Conservation (phyloP, 1,284 basidiomycete species). For the Cystobasidiaceae sp. region DNA sequence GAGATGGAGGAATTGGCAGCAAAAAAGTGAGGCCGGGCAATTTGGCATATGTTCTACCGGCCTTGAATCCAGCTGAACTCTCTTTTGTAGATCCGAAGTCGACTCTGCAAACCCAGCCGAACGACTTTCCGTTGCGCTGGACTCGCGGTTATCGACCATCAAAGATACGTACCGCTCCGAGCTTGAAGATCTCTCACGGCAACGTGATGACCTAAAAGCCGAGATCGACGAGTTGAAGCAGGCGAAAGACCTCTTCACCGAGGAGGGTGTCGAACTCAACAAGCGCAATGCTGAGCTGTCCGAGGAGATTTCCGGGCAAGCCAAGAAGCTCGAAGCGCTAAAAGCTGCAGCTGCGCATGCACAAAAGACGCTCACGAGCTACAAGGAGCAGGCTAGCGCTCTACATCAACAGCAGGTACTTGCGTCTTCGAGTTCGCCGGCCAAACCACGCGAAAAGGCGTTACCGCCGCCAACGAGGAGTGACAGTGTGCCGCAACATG, state of each 20-base stretch:
- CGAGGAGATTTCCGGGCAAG: slow-evolving; percentile 73
- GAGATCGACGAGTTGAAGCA: slow-evolving; percentile 85
- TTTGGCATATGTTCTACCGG: background rate
- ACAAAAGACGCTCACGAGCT: slow-evolving; percentile 18
- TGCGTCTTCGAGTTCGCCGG: slow-evolving; percentile 30
- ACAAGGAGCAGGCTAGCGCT: slow-evolving; percentile 46
- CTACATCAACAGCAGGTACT: background rate
- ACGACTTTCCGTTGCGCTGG: slow-evolving; percentile 50
- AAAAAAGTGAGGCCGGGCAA: slow-evolving; percentile 54
- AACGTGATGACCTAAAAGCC: slow-evolving; percentile 69
- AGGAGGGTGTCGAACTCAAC: slow-evolving; percentile 84
- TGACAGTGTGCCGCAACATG: slow-evolving; percentile 2
- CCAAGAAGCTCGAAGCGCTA: slow-evolving; percentile 62
- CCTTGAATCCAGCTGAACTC: background rate
- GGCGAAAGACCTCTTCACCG: slow-evolving; percentile 76
- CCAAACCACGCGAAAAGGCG: slow-evolving; percentile 11
- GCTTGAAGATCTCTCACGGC: slow-evolving; percentile 71
- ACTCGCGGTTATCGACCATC: slow-evolving; percentile 80
- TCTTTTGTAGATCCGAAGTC: background rate
- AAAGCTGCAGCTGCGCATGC: slow-evolving; percentile 45
- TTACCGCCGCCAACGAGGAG: slow-evolving; percentile 1
- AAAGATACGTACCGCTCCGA: slow-evolving; percentile 82
- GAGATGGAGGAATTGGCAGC: slow-evolving; percentile 83
- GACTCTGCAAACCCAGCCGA: slow-evolving; percentile 8
- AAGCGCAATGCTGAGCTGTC: slow-evolving; percentile 87